phyloP scores from a whole-genome alignment of 2,329 filamentous ascomycete genomes.

The Fusarium austroafricanum region DNA sequence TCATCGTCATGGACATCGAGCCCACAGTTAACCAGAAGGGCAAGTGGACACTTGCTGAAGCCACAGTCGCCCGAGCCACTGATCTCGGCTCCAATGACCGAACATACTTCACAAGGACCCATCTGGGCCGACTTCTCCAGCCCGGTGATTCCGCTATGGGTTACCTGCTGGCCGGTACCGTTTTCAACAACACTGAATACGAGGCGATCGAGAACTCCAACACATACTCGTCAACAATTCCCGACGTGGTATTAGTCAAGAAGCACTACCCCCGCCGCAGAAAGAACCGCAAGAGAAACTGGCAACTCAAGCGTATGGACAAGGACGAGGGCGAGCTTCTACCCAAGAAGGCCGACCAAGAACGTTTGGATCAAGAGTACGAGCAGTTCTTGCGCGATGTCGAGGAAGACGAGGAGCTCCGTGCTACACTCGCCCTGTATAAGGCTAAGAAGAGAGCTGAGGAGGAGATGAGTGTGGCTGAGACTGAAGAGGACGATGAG shows the following conservation, averaged over 20 bases:
- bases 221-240: conserved; percentile 81
- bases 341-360: conserved; percentile 88
- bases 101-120: conserved; percentile 90
- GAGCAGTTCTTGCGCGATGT: conserved; percentile 97
- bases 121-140: conserved; percentile 86
- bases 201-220: conserved; percentile 84
- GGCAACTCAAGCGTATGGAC: conserved; percentile 94
- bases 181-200: conserved; percentile 90
- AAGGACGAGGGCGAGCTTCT: conserved; percentile 89
- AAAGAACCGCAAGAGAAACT: conserved; percentile 84
- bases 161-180: conserved; percentile 89
- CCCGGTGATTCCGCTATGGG: conserved; percentile 93
- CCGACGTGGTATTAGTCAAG: conserved; percentile 96
- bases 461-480: conserved; percentile 75
- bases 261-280: conserved; percentile 91
- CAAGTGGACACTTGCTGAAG: conserved; percentile 86
- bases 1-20: conserved; percentile 95
- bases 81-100: conserved; percentile 89
- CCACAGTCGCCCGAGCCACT: conserved; percentile 85
- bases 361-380: conserved; percentile 90
- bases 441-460: conserved; percentile 71
- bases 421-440: conserved; percentile 87
- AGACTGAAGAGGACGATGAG: conserved; percentile 72
- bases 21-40: conserved; percentile 79
- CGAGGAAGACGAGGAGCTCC: conserved; percentile 91